These are phyloP conservation scores for Penicillium sp. DNA, from an alignment of 2,329 filamentous ascomycete species.

Conservation along the genomic window DNA sequence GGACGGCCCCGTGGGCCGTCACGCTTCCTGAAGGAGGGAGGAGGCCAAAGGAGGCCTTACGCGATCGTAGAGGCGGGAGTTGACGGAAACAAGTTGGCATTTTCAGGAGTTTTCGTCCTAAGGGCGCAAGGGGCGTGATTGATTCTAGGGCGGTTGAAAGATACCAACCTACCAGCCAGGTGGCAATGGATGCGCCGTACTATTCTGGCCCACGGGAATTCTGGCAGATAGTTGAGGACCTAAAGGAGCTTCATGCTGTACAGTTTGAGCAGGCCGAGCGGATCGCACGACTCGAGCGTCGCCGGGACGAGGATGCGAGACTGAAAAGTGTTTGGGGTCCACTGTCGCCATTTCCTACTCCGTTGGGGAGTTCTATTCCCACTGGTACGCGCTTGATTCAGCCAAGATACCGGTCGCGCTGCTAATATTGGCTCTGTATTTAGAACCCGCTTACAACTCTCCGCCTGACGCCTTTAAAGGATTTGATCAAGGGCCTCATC, in stretches of 20 bases:
- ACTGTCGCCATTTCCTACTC: constrained; percentile 82
- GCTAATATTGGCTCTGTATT: constrained; percentile 1
- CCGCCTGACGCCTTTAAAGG: constrained; percentile 84
- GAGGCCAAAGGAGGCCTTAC: neutral
- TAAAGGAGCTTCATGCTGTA: constrained; percentile 60
- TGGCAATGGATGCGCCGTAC: constrained; percentile 63
- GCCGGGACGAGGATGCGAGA: constrained; percentile 62
- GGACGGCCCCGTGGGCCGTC: constrained; percentile 28
- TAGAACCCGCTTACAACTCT: constrained; percentile 77
- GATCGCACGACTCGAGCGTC: constrained; percentile 60
- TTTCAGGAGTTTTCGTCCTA: neutral
- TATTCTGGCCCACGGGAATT: constrained; percentile 64
- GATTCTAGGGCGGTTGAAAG: neutral
- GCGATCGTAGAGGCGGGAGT: neutral
- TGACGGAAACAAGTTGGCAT: neutral
- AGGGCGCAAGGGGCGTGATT: neutral
- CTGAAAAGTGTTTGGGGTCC: constrained; percentile 86
- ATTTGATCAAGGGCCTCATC: constrained; percentile 80
- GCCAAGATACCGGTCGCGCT: neutral
- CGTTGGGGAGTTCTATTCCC: constrained; percentile 78
- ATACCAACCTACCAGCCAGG: neutral
- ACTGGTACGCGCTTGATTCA: constrained; percentile 64
- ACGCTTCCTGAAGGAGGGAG: constrained; percentile 19
- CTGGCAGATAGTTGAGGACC: constrained; percentile 64
- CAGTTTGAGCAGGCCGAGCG: constrained; percentile 64